Evolutionary conservation across 371 early-diverging fungal species (phyloP).

Genomic region (Mucor irregularis): DNA sequence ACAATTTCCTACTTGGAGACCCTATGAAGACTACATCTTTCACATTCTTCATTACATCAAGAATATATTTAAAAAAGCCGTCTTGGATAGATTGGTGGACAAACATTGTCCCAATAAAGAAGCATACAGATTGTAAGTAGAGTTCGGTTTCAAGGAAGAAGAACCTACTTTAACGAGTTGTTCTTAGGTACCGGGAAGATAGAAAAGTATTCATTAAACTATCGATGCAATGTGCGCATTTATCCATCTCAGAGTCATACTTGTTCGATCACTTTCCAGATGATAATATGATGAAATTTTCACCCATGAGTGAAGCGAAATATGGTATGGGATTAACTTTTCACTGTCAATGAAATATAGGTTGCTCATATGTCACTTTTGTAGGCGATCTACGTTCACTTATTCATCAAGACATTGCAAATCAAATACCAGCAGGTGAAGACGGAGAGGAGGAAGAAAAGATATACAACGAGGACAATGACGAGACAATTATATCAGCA

Average conservation of each 20-base stretch:
- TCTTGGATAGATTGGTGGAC: conserved; percentile 70
- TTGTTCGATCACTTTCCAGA: conserved; percentile 67
- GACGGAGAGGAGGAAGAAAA: not conserved
- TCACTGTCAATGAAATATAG: no score
- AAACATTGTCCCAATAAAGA: conserved; percentile 74
- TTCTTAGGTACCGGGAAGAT: conserved; percentile 61
- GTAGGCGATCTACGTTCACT: conserved; percentile 6
- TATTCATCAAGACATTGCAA: not conserved
- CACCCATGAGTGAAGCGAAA: conserved; percentile 52
- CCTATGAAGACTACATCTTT: conserved; percentile 80
- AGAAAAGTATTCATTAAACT: conserved; percentile 66
- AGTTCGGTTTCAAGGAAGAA: no score
- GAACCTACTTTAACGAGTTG: not conserved
- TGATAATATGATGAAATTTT: conserved; percentile 62
- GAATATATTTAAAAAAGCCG: conserved; percentile 77
- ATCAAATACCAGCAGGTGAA: not conserved
- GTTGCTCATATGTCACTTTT: not conserved
- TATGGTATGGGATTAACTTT: conserved; percentile 37
- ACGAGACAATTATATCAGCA: not conserved
- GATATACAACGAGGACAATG: not conserved
- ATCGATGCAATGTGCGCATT: conserved; percentile 80
- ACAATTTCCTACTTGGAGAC: conserved; percentile 82
- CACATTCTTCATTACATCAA: conserved; percentile 87
- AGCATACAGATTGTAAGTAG: conserved; percentile 67
- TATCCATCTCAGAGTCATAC: conserved; percentile 72